These are phyloP conservation scores for Paracoccidioides brasiliensis DNA, from an alignment of 2,329 filamentous ascomycete species.

Conservation along the genomic window DNA sequence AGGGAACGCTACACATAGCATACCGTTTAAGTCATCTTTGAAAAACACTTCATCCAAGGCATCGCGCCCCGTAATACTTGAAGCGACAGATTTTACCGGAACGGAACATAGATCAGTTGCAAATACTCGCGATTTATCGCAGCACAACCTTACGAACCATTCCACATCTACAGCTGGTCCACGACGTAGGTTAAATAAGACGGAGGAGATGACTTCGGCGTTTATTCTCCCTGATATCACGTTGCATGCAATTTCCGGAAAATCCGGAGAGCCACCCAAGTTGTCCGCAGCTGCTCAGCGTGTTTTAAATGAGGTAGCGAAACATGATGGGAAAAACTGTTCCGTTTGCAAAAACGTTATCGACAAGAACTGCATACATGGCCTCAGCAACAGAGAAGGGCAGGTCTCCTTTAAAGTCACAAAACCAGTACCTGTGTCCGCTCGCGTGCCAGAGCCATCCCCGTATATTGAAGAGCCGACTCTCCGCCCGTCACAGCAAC, in stretches of 20 bases:
- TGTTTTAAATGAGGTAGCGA: slow-evolving; percentile 30
- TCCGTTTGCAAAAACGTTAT: slow-evolving; percentile 40
- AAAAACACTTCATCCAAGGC: slow-evolving; percentile 35
- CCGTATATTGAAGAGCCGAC: slow-evolving; percentile 42
- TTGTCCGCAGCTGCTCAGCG: slow-evolving; percentile 29
- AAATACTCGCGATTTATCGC: neutral
- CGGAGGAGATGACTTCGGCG: slow-evolving; percentile 48
- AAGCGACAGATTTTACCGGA: neutral
- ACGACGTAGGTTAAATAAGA: slow-evolving; percentile 33
- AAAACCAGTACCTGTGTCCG: slow-evolving; percentile 38
- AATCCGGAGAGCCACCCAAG: slow-evolving; percentile 19
- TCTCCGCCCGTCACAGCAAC: slow-evolving; percentile 50
- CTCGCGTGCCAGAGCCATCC: slow-evolving; percentile 29
- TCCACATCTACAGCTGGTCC: slow-evolving; percentile 20
- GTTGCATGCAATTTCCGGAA: slow-evolving; percentile 24
- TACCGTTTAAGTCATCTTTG: slow-evolving; percentile 43
- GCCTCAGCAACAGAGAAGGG: slow-evolving; percentile 12
- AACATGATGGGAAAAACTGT: slow-evolving; percentile 43
- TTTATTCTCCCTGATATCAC: slow-evolving; percentile 54
- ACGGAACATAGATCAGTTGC: neutral
- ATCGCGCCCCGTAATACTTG: slow-evolving; percentile 22
- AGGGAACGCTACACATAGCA: slow-evolving; percentile 19
- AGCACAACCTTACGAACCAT: neutral
- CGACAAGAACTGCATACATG: slow-evolving; percentile 23
- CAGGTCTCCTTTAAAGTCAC: slow-evolving; percentile 33